These are phyloP conservation scores for Solanum rostratum DNA, from an alignment of 257 asterid genomes.

Conservation along the genomic window DNA sequence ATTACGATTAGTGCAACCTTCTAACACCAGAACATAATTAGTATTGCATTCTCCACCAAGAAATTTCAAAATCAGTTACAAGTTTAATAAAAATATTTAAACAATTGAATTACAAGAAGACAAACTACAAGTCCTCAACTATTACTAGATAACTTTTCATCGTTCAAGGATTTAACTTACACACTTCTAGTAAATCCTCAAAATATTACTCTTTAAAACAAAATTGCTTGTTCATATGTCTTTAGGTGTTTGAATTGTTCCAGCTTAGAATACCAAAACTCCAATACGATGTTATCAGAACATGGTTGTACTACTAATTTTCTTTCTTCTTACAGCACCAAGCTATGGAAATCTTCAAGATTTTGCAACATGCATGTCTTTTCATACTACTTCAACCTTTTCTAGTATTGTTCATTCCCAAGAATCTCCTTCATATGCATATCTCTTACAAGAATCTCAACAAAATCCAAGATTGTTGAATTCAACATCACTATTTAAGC, in stretches of 20 bases:
- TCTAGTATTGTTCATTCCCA: too few relatives aligned
- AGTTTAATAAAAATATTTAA: background rate
- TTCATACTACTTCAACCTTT: background rate
- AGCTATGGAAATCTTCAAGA: constrained; percentile 1
- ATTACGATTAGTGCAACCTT: too few relatives aligned
- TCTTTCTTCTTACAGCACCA: background rate
- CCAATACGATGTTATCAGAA: too few relatives aligned
- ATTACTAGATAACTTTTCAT: background rate
- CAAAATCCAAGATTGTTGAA: too few relatives aligned
- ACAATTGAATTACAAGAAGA: background rate
- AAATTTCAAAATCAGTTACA: background rate
- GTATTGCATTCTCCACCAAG: background rate
- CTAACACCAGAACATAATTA: too few relatives aligned
- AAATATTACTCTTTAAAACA: background rate
- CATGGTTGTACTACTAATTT: background rate
- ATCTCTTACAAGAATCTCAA: too few relatives aligned
- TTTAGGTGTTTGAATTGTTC: too few relatives aligned
- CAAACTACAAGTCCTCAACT: background rate
- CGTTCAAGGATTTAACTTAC: background rate
- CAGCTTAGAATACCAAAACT: too few relatives aligned
- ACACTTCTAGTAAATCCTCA: too few relatives aligned
- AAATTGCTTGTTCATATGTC: background rate
- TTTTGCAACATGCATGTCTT: constrained; percentile 13
- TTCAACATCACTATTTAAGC: too few relatives aligned
- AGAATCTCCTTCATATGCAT: too few relatives aligned